phyloP scores from a whole-genome alignment of 2,329 filamentous ascomycete species.

The Xylaria sp. region DNA sequence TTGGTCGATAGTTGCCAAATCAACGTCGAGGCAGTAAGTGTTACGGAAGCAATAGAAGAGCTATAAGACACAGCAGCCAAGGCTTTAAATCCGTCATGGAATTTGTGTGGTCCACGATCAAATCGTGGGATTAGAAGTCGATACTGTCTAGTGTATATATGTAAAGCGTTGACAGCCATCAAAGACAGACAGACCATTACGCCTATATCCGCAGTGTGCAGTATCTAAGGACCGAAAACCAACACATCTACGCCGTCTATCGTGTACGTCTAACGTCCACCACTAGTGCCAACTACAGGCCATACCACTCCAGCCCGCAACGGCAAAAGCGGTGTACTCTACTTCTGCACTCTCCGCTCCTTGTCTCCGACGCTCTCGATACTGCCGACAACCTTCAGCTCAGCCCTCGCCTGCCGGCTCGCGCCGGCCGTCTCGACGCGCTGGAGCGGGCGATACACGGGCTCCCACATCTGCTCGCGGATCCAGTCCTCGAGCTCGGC shows the following conservation, averaged over 20 bases:
- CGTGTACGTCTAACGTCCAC: too few relatives aligned
- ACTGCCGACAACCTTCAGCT: constrained; percentile 57
- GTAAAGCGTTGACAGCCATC: too few relatives aligned
- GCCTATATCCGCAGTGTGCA: neutral
- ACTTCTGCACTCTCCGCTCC: constrained; percentile 8
- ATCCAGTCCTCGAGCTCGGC: constrained; percentile 72
- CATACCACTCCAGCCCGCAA: neutral
- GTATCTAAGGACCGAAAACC: neutral
- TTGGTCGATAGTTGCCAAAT: neutral
- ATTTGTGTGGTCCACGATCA: too few relatives aligned
- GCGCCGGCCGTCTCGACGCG: constrained; percentile 59
- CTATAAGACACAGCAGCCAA: too few relatives aligned
- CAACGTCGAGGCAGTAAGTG: neutral
- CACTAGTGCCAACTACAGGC: neutral
- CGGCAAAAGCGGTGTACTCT: neutral
- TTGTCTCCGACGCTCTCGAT: constrained; percentile 35
- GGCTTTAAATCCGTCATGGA: neutral
- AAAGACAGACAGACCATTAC: neutral
- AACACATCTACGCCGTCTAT: neutral
- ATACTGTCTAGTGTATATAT: neutral
- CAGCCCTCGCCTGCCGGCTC: constrained; percentile 63
- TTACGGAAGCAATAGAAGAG: neutral
- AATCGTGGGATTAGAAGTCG: neutral
- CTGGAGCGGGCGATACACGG: constrained; percentile 68
- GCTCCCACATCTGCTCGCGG: constrained; percentile 79